Base-by-base conservation (phyloP, 2,329 filamentous ascomycete genomes). In the Verticillium longisporum region DNA sequence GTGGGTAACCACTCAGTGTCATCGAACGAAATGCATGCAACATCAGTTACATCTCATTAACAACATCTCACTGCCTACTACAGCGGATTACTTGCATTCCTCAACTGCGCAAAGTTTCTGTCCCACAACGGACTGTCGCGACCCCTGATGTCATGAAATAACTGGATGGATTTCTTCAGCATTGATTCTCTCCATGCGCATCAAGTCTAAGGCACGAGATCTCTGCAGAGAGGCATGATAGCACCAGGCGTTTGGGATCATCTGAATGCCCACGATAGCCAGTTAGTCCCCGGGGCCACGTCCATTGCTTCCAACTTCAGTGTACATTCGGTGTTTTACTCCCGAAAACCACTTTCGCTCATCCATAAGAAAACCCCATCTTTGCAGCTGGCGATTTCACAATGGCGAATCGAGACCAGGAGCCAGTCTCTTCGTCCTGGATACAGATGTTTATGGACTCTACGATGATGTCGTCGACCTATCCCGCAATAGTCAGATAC, bases 401-500 rank as follows among this genome's bases (percentile, higher is more conserved):
- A 21, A 73, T 75, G 72, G 60, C 67, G 38, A 65, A 68, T 32
- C 59, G 65, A n/a, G 50, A 60, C 11, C 62, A 65, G 26, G 63
- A 68, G 45, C 60, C 18, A 5, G 21, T n/a, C 11, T 18, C 45
- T 2, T 53, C 45, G 7, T 53, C 45, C 18, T 53, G 45, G 69
- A 70, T 60, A 55, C 56, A 41, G 60, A 50, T 55, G 33, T 26
- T 64, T 13, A 56, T 61, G 57, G 59, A 61, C 58, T 64, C 60
- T 55, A 55, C 57, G 7, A 57, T 64, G 31, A 55, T 61, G 3
- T 60, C 61, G 11, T 59, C 62, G 9, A 56, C 61, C 55, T 67
- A 68, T 37, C 74, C 72, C 38, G 69, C 74, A 13, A 64, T 74
- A 53, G 67, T 77, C 57, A 70, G 72, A 62, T 68, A 67, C 64